phyloP scores from a whole-genome alignment of 2,329 filamentous ascomycete genomes.

The Chaetomium olivaceum region DNA sequence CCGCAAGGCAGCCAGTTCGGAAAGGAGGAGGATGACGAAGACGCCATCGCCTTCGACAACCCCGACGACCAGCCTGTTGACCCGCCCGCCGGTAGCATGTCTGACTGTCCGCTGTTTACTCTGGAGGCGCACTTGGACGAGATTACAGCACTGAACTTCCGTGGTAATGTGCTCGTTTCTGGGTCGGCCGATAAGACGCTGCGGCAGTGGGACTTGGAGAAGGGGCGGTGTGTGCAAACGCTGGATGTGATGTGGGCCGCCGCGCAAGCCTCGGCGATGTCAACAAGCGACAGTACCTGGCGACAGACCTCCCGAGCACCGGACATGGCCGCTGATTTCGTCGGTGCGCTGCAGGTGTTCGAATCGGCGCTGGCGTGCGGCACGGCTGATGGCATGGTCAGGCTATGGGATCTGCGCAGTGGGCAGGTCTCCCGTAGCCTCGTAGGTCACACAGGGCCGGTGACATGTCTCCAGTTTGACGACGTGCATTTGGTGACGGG shows the following conservation, averaged over 20 bases:
- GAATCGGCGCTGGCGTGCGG: slow-evolving; percentile 94
- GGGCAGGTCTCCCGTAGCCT: slow-evolving; percentile 96
- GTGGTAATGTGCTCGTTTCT: slow-evolving; percentile 85
- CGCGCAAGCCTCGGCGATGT: slow-evolving; percentile 77
- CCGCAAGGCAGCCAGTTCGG: slow-evolving; percentile 64
- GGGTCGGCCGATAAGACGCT: slow-evolving; percentile 97
- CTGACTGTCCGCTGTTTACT: slow-evolving; percentile 84
- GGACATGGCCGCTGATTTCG: slow-evolving; percentile 86
- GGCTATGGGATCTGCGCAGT: slow-evolving; percentile 93
- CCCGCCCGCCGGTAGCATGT: slow-evolving; percentile 76
- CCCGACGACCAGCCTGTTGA: slow-evolving; percentile 67
- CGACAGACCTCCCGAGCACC: slow-evolving; percentile 67
- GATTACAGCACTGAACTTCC: slow-evolving; percentile 90
- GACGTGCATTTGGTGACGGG: slow-evolving; percentile 93
- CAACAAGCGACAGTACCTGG: slow-evolving; percentile 66
- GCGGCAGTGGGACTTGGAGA: slow-evolving; percentile 95
- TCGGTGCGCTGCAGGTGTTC: slow-evolving; percentile 92
- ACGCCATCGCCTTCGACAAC: slow-evolving; percentile 73
- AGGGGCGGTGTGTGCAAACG: slow-evolving; percentile 96
- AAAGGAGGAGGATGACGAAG: slow-evolving; percentile 61
- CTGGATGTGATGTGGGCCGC: slow-evolving; percentile 98
- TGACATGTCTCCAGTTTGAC: slow-evolving; percentile 94
- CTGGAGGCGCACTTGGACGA: slow-evolving; percentile 90
- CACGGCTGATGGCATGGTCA: slow-evolving; percentile 95
- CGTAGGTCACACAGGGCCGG: slow-evolving; percentile 91